Evolutionary conservation across 176 grass and related monocot genomes (phyloP).

Genomic region (Rhynchospora tenuis): DNA sequence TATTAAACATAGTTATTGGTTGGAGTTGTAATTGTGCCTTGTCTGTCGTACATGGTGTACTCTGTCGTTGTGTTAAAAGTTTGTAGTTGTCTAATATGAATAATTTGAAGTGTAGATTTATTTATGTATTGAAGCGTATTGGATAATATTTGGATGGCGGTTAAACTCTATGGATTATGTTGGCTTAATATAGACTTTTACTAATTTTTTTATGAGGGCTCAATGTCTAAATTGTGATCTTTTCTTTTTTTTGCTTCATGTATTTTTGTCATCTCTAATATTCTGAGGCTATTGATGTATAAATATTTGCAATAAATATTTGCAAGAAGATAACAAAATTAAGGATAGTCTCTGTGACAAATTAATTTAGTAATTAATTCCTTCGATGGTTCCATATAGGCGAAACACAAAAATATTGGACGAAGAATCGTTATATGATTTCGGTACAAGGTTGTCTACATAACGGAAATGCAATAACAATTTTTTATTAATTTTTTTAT

Average conservation of each 20-base stretch:
- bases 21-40: conserved; percentile 17
- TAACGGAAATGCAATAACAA: too few species aligned
- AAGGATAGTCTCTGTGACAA: too few species aligned
- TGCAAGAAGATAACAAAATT: too few species aligned
- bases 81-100: background rate
- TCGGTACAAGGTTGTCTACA: too few species aligned
- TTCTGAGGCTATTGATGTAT: background rate
- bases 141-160: conserved; percentile 27
- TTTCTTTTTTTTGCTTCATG: background rate
- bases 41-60: background rate
- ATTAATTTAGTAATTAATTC: too few species aligned
- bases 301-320: too few species aligned
- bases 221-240: background rate
- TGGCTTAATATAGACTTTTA: background rate
- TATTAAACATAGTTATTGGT: conserved; percentile 9
- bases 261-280: background rate
- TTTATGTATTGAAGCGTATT: background rate
- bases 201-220: background rate
- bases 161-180: conserved; percentile 22
- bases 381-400: too few species aligned
- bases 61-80: conserved; percentile 2
- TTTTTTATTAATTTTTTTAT: too few species aligned
- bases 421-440: too few species aligned
- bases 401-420: too few species aligned
- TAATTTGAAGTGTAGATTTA: conserved; percentile 3